phyloP scores from a whole-genome alignment of 2,329 filamentous ascomycete species.

The Claviceps capensis region DNA sequence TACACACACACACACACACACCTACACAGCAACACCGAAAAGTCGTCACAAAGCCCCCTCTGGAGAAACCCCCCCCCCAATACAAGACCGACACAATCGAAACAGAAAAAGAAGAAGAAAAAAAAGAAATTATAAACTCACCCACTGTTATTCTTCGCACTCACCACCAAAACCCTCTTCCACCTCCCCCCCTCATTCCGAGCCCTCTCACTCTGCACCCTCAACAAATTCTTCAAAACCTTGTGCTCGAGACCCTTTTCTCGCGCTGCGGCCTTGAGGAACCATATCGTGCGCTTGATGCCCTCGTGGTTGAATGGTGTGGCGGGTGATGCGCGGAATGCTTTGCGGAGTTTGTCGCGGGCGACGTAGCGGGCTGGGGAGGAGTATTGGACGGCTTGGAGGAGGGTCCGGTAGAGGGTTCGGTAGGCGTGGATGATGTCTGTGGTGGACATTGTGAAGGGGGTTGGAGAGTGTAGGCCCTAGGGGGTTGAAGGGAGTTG shows the following conservation, averaged over 20 bases:
- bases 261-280: conserved; percentile 50
- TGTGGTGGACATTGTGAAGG: conserved; percentile 11
- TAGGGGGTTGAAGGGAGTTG: not conserved
- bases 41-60: no score
- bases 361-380: conserved; percentile 51
- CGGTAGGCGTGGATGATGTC: conserved; percentile 54
- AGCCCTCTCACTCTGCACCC: conserved; percentile 12
- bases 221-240: conserved; percentile 55
- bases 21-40: no score
- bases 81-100: no score
- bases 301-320: conserved; percentile 29
- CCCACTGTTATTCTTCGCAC: conserved; percentile 11
- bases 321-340: conserved; percentile 35
- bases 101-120: not conserved
- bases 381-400: conserved; percentile 61
- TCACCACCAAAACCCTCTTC: conserved; percentile 10
- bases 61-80: no score
- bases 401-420: conserved; percentile 48
- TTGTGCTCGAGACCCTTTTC: conserved; percentile 56
- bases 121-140: conserved; percentile 9
- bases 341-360: conserved; percentile 43
- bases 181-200: conserved; percentile 8
- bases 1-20: no score
- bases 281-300: conserved; percentile 54
- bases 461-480: not conserved